These are phyloP conservation scores for Echria macrotheca DNA, from an alignment of 495 filamentous ascomycete genomes.

Conservation along the genomic window DNA sequence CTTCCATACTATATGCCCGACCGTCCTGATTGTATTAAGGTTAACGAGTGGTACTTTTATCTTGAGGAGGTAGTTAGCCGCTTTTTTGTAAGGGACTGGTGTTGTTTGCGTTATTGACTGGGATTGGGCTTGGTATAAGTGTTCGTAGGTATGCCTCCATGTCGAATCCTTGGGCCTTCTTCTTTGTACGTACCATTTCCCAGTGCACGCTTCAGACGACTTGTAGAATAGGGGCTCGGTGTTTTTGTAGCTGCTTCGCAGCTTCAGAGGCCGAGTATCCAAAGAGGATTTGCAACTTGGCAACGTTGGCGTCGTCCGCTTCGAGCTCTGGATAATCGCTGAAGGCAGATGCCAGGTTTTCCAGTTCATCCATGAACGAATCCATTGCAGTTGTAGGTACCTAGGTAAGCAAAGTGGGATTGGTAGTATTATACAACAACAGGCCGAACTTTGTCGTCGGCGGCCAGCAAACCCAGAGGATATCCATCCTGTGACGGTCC, in stretches of 20 bases:
- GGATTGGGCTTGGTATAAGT: not conserved
- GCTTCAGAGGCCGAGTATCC: not conserved
- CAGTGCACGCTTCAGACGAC: not conserved
- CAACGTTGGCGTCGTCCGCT: no score
- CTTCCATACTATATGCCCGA: no score
- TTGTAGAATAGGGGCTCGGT: not conserved
- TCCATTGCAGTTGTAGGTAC: slow-evolving; percentile 3
- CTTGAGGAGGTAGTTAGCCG: slow-evolving; percentile 8
- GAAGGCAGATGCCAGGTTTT: slow-evolving; percentile 9
- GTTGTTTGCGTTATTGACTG: not conserved
- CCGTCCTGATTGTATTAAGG: not conserved
- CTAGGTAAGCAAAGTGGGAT: not conserved
- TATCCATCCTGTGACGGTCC: not conserved
- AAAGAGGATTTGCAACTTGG: slow-evolving; percentile 1
- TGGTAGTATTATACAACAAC: slow-evolving; percentile 2
- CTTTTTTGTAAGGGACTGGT: not conserved
- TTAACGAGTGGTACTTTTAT: slow-evolving; percentile 7
- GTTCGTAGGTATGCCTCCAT: slow-evolving; percentile 16
- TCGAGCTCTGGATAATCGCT: slow-evolving; percentile 6
- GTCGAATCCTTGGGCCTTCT: slow-evolving; percentile 10
- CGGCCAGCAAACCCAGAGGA: slow-evolving; percentile 3
- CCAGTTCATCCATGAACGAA: slow-evolving; percentile 5
- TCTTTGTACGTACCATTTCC: slow-evolving; percentile 3
- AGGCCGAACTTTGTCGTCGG: not conserved
- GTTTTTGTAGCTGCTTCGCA: not conserved